Conservation (phyloP, 2,329 filamentous ascomycete species). For the Aspergillus aculeatus region DNA sequence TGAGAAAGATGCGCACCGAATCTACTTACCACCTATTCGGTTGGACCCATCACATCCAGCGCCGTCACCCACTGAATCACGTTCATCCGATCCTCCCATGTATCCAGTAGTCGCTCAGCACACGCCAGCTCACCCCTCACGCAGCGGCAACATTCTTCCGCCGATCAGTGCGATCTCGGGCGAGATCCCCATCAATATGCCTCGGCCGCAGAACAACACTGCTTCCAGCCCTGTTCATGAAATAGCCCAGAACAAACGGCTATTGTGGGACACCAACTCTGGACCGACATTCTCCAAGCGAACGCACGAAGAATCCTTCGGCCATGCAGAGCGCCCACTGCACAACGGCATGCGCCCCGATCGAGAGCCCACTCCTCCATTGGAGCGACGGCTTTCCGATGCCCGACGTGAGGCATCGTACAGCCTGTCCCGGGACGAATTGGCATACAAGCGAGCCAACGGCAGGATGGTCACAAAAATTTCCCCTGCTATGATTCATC, state of each 20-base stretch:
- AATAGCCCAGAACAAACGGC: conserved; percentile 24
- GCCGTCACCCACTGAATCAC: conserved; percentile 36
- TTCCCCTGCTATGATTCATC: conserved; percentile 24
- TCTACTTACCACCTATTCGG: conserved; percentile 24
- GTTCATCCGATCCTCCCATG: conserved; percentile 38
- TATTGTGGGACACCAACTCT: conserved; percentile 30
- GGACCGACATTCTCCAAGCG: conserved; percentile 32
- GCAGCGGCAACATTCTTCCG: conserved; percentile 30
- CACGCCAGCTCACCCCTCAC: conserved; percentile 26
- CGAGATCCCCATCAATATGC: conserved; percentile 27
- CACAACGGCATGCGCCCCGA: conserved; percentile 48
- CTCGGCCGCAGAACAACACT: conserved; percentile 25
- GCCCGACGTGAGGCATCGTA: conserved; percentile 26
- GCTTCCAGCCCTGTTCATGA: conserved; percentile 26
- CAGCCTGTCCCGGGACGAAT: conserved; percentile 25
- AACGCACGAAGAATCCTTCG: conserved; percentile 40
- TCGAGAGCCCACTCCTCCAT: conserved; percentile 23
- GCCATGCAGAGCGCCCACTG: conserved; percentile 40
- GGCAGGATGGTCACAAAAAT: conserved; percentile 35
- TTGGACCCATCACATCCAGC: neutral
- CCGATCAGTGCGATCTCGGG: conserved; percentile 35
- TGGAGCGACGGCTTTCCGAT: conserved; percentile 27
- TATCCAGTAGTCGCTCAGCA: conserved; percentile 41
- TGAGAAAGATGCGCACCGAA: conserved; percentile 31
- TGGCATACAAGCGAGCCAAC: conserved; percentile 39